A percentile compares a stretch with the other conserved stretches of the same genome.
Conservation (phyloP, 163 green algal genomes). For the Scenedesmus sp. region DNA sequence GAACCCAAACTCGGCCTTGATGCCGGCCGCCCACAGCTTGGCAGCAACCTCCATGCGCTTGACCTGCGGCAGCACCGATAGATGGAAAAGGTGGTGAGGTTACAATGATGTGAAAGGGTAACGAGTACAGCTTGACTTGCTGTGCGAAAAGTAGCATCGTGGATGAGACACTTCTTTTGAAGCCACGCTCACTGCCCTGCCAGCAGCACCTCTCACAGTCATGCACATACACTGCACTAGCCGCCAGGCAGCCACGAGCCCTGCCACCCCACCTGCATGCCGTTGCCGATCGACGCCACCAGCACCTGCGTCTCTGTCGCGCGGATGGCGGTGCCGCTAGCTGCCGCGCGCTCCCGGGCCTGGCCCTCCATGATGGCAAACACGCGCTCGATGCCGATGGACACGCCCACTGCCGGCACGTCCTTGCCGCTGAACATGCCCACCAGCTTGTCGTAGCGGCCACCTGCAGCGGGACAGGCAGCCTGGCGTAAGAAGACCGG, state of each 20-base stretch:
- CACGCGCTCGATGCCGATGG: conserved; percentile 97
- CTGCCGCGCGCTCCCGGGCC: conserved; percentile 48
- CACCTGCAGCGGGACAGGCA: conserved; percentile 74
- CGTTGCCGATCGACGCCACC: conserved; percentile 91
- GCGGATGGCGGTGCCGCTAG: conserved; percentile 57
- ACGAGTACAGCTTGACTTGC: background rate
- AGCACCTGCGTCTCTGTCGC: conserved; percentile 88
- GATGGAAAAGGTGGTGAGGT: background rate
- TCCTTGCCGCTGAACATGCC: conserved; percentile 98
- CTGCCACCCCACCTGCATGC: conserved; percentile 76
- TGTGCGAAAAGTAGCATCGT: too few species aligned
- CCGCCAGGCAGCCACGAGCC: too few species aligned
- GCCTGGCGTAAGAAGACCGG: too few species aligned
- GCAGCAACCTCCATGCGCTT: conserved; percentile 88
- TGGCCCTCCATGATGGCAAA: conserved; percentile 95
- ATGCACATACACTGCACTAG: too few species aligned
- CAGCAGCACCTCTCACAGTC: too few species aligned
- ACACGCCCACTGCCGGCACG: conserved; percentile 96
- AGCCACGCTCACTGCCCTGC: too few species aligned
- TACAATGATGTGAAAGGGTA: background rate
- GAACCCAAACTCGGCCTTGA: conserved; percentile 96
- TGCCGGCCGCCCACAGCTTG: conserved; percentile 86
- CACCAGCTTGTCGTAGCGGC: conserved; percentile 97
- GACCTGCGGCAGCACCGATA: conserved; percentile 58
- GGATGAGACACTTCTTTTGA: too few species aligned